Evolutionary conservation across 2,329 filamentous ascomycete genomes (phyloP), one percentile per base, ranked within the genome.

Genomic region (Chrysoporthe cubensis): DNA sequence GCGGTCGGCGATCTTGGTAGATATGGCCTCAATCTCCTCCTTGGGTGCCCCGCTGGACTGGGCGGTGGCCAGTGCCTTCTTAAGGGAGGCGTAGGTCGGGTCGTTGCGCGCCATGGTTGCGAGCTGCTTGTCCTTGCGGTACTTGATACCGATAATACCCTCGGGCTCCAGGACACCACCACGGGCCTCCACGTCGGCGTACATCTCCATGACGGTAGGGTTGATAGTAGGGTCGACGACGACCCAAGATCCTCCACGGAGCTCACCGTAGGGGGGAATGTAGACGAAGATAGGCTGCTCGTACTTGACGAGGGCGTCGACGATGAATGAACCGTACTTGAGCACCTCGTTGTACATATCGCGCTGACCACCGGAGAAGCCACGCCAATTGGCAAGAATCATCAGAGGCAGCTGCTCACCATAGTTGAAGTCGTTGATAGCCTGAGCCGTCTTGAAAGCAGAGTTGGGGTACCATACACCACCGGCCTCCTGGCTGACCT

Each of bases 271-370:
- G 9, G 96, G 96, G 76, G 96, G 96, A 77, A 99, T 99, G 85
- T 99, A 99, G 72, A 99, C 93, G 78, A 99, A 99, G 81, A 99
- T 90, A 66, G 96, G 96, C 85, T 99, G 96, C 85, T 99, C 93
- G 78, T 93, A 99, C 83, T 97, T 97, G 85, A 97, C 94, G 60
- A 99, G 90, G 66, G 95, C 95, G 76, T 99, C 96, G 74, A 99
- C 96, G 77, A 99, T 99, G 87, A 96, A 98, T 21, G 95, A 97
- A 78, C 96, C 96, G 77, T 99, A 99, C 86, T 99, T 99, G 81
- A 99, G 89, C 18, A 99, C 96, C 83, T 99, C 96, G 84, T 98
- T 97, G 89, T 96, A 99, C 96, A 99, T 99, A 82, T 99, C 96
- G 74, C 95, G 93, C 83, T 99, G 96, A 72, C 96, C 96, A 85